A percentile compares a stretch with the other conserved stretches of the same genome.
phyloP scores from a whole-genome alignment of 257 asterid genomes.

The Misopates orontium region DNA sequence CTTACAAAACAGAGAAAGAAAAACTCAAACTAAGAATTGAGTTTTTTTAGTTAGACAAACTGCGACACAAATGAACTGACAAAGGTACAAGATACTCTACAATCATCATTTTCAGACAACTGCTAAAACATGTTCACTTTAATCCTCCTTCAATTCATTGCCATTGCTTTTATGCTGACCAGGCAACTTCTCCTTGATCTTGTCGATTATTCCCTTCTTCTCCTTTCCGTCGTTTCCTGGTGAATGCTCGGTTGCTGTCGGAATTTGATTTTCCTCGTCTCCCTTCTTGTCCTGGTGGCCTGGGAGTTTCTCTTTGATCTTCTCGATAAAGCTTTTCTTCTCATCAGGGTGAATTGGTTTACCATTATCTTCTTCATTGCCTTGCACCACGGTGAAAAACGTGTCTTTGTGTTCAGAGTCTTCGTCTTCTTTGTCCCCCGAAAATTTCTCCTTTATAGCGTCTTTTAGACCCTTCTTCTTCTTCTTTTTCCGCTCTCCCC shows the following conservation, averaged over 20 bases:
- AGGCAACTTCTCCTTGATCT: conserved; percentile 51
- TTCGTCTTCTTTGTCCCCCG: conserved; percentile 28
- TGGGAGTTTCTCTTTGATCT: conserved; percentile 47
- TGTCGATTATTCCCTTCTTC: conserved; percentile 47
- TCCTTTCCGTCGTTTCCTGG: conserved; percentile 33
- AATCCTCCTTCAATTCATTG: conserved; percentile 22
- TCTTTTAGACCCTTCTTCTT: conserved; percentile 45
- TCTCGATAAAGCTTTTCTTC: conserved; percentile 45
- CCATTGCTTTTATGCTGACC: conserved; percentile 31
- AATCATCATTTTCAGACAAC: background rate
- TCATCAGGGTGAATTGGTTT: conserved; percentile 29
- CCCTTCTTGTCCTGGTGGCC: conserved; percentile 40
- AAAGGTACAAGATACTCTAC: background rate
- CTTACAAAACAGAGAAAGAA: background rate
- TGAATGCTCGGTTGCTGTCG: conserved; percentile 33
- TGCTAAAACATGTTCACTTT: background rate
- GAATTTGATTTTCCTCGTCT: conserved; percentile 21
- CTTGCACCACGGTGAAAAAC: conserved; percentile 12
- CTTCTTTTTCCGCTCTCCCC: conserved; percentile 41
- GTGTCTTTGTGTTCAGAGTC: conserved; percentile 12
- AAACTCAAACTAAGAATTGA: background rate
- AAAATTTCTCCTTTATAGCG: conserved; percentile 35
- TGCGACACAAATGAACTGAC: background rate
- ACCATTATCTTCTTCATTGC: conserved; percentile 26
- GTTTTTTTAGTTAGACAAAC: background rate